Conservation (phyloP, 768 basidiomycete species). For the Tubosaeta brunneosetosa region DNA sequence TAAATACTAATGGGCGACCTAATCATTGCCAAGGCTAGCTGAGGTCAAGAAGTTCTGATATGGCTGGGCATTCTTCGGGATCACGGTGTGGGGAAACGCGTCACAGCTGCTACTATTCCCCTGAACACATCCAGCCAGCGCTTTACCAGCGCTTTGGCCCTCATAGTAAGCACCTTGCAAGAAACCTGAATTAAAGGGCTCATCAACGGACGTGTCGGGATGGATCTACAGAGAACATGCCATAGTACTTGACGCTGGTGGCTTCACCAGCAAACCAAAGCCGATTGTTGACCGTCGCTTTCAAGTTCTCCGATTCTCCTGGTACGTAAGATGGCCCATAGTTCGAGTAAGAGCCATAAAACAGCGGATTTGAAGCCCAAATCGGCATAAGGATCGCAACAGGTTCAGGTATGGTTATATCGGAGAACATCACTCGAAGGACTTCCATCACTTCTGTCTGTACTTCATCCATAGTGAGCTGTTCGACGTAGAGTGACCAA, state of each 20-base stretch:
- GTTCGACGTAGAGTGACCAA: slow-evolving; percentile 55
- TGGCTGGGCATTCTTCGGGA: slow-evolving; percentile 31
- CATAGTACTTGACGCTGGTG: slow-evolving; percentile 53
- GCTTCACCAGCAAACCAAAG: slow-evolving; percentile 66
- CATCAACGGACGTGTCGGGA: background rate
- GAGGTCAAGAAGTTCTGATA: slow-evolving; percentile 23
- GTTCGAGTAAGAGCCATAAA: slow-evolving; percentile 52
- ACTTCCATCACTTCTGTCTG: slow-evolving; percentile 52
- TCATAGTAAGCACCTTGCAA: slow-evolving; percentile 58
- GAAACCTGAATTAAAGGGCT: slow-evolving; percentile 35
- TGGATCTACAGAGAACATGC: slow-evolving; percentile 31
- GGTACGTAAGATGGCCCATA: slow-evolving; percentile 62
- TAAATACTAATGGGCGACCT: background rate
- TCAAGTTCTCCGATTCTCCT: slow-evolving; percentile 51
- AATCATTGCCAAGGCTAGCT: background rate
- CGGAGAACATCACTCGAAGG: slow-evolving; percentile 56
- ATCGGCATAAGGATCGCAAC: slow-evolving; percentile 49
- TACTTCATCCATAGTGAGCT: slow-evolving; percentile 42
- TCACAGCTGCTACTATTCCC: slow-evolving; percentile 19
- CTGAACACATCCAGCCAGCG: slow-evolving; percentile 41
- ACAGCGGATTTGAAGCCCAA: slow-evolving; percentile 50
- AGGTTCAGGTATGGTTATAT: slow-evolving; percentile 50
- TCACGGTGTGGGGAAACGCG: slow-evolving; percentile 21
- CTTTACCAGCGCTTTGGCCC: slow-evolving; percentile 39
- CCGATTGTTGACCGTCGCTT: slow-evolving; percentile 45